Evolutionary conservation across 192 early-diverging fungal species (phyloP).

Genomic region (Rhizophagus prolifer): DNA sequence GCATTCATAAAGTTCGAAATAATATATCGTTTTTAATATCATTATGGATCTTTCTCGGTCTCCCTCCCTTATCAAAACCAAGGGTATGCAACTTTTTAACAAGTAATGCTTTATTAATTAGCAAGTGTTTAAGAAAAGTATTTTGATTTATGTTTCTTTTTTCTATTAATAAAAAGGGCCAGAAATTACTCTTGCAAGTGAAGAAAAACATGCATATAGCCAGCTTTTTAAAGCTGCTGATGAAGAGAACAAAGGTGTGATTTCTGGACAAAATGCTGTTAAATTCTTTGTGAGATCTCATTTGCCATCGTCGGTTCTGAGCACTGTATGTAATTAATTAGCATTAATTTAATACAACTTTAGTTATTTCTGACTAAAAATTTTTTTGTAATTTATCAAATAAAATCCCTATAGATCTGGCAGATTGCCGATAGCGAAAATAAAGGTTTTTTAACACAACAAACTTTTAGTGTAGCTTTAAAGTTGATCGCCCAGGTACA

Average conservation of each 20-base stretch:
- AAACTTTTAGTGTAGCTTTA: conserved; percentile 76
- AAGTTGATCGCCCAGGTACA: conserved; percentile 91
- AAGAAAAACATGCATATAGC: conserved; percentile 62
- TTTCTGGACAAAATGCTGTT: conserved; percentile 69
- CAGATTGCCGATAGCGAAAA: conserved; percentile 75
- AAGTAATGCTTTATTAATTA: too few species aligned
- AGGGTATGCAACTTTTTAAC: too few species aligned
- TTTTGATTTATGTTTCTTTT: too few species aligned
- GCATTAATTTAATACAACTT: neutral
- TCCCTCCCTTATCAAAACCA: too few species aligned
- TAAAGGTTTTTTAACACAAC: conserved; percentile 70
- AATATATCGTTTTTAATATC: too few species aligned
- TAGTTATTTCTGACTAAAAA: neutral
- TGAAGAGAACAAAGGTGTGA: conserved; percentile 57
- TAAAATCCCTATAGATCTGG: conserved; percentile 69
- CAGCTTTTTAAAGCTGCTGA: conserved; percentile 65
- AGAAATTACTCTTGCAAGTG: conserved; percentile 52
- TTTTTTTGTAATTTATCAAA: neutral
- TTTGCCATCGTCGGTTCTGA: conserved; percentile 59
- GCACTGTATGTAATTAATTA: conserved; percentile 44
- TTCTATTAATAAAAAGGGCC: conserved; percentile 8
- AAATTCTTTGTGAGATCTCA: conserved; percentile 72
- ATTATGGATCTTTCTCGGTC: too few species aligned
- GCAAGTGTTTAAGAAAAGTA: too few species aligned
- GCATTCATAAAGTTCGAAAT: too few species aligned